These are phyloP conservation scores for Grosmannia clavigera DNA, from an alignment of 2,329 filamentous ascomycete species.

Conservation along the genomic window DNA sequence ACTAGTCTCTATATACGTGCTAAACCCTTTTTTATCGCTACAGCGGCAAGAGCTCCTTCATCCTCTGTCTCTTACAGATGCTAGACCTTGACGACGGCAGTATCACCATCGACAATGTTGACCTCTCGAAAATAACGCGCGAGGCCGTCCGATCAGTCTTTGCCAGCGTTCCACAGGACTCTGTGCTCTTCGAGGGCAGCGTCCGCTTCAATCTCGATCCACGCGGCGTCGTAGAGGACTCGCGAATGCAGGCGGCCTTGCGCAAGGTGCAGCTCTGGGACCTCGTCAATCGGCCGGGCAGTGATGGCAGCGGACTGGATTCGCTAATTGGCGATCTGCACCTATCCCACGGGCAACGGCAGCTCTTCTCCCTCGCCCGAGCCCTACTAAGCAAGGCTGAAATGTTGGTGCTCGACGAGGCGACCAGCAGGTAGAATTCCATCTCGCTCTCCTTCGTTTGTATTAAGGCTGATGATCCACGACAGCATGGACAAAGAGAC, in stretches of 20 bases:
- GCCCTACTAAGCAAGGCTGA: conserved; percentile 27
- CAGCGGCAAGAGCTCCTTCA: conserved; percentile 16
- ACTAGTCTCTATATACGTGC: background rate
- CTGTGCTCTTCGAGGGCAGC: conserved; percentile 33
- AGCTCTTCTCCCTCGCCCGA: conserved; percentile 36
- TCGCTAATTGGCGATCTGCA: conserved; percentile 19
- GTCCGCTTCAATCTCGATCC: conserved; percentile 38
- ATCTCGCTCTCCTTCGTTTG: background rate
- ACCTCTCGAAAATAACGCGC: conserved; percentile 16
- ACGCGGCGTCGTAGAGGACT: conserved; percentile 21
- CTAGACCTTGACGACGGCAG: conserved; percentile 27
- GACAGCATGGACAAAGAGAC: conserved; percentile 42
- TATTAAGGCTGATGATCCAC: background rate
- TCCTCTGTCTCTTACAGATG: conserved; percentile 33
- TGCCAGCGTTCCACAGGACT: conserved; percentile 32
- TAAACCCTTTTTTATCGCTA: background rate
- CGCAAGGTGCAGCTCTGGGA: conserved; percentile 13
- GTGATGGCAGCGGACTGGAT: conserved; percentile 18
- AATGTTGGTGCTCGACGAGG: conserved; percentile 32
- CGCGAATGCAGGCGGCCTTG: conserved; percentile 12
- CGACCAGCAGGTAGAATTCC: conserved; percentile 20
- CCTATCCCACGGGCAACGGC: conserved; percentile 30
- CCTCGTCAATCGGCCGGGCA: conserved; percentile 21
- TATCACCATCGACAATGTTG: conserved; percentile 31
- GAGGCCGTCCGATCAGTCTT: conserved; percentile 19